Evolutionary conservation across 1,284 basidiomycete species (phyloP), one percentile per base, ranked within the genome.

Genomic region (Neonothopanus nambi): DNA sequence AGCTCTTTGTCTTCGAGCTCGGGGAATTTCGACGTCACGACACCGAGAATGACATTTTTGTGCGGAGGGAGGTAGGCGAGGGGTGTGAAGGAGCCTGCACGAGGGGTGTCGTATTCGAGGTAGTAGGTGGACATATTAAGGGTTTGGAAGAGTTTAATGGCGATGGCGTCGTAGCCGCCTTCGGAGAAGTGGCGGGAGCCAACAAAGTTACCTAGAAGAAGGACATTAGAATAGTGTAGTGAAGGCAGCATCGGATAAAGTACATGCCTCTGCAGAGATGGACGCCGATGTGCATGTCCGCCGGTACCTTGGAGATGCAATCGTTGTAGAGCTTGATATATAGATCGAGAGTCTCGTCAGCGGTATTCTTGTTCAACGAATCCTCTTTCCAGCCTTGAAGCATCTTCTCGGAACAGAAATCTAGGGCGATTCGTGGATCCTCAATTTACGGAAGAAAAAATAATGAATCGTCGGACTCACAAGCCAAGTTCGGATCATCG

Each of bases 201-300:
- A 62, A 75, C 49, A 15, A 51, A 51, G 23, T 51, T 51, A 35
- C 49, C 49, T 51, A 24, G 18, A 23, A 36, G 24, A 35, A 17
- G 18, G 13, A 13, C 13, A 21, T 42, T 5, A 18, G 17, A 4
- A 37, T 17, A 2, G 3, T 23, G 6, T 24, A 3, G 5, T 12
- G 20, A 35, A 49, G 20, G 11, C 7, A 33, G 18, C 18, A 12
- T 4, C 13, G 23, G 11, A 18, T n/a, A 11, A 13, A n/a, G 35
- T 12, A 75, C 62, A 74, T 75, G 40, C 74, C 74, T 49, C 75
- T 70, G 62, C 73, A 75, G 7, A 74, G 63, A 57, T 78, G 76
- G 36, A 76, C 64, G 9, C 70, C 75, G 26, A 73, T 62, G 44
- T 67, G 64, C 65, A 78, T 70, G 58, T 77, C 74, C 21, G 56